Percentiles rank a stretch among this genome's conserved stretches.
phyloP scores from a whole-genome alignment of 495 filamentous ascomycete species.

The Hypoxylon fuscum region DNA sequence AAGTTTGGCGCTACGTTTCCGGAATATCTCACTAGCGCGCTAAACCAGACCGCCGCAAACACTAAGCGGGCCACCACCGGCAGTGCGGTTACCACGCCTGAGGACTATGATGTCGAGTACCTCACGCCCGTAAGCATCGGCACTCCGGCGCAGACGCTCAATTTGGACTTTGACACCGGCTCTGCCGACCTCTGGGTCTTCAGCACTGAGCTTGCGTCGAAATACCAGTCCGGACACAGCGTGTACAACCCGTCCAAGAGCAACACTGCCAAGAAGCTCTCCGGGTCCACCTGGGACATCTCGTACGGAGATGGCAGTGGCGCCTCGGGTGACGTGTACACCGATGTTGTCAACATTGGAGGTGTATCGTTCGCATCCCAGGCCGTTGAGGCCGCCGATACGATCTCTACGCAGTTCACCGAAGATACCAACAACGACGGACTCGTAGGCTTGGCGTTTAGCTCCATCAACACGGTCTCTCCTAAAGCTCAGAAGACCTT shows the following conservation, averaged over 20 bases:
- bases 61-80: slow-evolving; percentile 54
- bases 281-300: slow-evolving; percentile 70
- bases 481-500: slow-evolving; percentile 73
- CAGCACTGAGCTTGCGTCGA: slow-evolving; percentile 40
- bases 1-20: slow-evolving; percentile 63
- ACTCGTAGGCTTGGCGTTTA: slow-evolving; percentile 76
- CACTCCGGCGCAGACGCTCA: slow-evolving; percentile 62
- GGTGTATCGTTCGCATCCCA: slow-evolving; percentile 68
- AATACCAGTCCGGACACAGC: slow-evolving; percentile 58
- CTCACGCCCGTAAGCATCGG: slow-evolving; percentile 74
- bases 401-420: slow-evolving; percentile 68
- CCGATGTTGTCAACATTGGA: slow-evolving; percentile 74
- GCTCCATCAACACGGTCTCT: slow-evolving; percentile 72
- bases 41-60: slow-evolving; percentile 32
- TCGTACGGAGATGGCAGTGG: slow-evolving; percentile 75
- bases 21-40: slow-evolving; percentile 46
- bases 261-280: slow-evolving; percentile 58
- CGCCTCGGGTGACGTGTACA: slow-evolving; percentile 74
- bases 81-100: slow-evolving; percentile 61
- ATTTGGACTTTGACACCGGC: slow-evolving; percentile 79
- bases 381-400: slow-evolving; percentile 73
- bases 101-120: slow-evolving; percentile 69
- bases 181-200: slow-evolving; percentile 75
- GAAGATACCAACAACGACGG: slow-evolving; percentile 70
- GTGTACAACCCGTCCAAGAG: slow-evolving; percentile 65